Conservation (phyloP, 441 rosid species). For the Gossypium davidsonii region DNA sequence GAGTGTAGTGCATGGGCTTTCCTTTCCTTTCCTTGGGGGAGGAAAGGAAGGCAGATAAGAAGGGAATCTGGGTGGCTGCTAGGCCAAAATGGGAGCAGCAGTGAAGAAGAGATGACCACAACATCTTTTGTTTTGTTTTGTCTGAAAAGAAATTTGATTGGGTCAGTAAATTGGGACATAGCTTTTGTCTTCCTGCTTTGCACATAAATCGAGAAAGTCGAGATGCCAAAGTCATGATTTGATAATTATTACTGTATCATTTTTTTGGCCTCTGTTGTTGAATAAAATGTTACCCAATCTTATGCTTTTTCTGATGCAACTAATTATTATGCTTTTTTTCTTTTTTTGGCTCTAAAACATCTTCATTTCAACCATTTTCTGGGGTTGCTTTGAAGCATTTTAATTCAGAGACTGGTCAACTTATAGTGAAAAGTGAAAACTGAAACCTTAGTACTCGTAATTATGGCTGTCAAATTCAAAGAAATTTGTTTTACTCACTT, state of each 20-base stretch:
- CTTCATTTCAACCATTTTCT: neutral
- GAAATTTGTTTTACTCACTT: too few relatives aligned
- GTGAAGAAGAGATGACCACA: neutral
- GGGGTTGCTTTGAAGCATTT: neutral
- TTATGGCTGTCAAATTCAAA: neutral
- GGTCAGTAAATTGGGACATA: constrained; percentile 21
- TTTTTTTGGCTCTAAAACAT: neutral
- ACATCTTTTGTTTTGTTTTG: constrained; percentile 19
- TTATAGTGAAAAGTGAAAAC: too few relatives aligned
- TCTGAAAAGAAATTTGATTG: neutral
- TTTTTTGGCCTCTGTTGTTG: constrained; percentile 14
- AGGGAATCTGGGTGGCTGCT: constrained; percentile 8
- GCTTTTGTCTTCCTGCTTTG: constrained; percentile 31
- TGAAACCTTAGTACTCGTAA: too few relatives aligned
- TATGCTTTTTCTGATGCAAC: constrained; percentile 19
- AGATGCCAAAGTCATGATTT: constrained; percentile 31
- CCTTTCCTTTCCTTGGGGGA: neutral
- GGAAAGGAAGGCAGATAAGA: neutral
- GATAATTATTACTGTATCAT: constrained; percentile 27
- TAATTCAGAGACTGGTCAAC: neutral
- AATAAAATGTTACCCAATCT: constrained; percentile 23
- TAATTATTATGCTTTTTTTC: neutral
- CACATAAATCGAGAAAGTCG: constrained; percentile 28
- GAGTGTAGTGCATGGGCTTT: neutral
- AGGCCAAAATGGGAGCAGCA: neutral